Percentiles rank a stretch among this genome's conserved stretches.
Evolutionary conservation across 1,284 basidiomycete genomes (phyloP).

Genomic region (Acaromyces ingoldii): DNA sequence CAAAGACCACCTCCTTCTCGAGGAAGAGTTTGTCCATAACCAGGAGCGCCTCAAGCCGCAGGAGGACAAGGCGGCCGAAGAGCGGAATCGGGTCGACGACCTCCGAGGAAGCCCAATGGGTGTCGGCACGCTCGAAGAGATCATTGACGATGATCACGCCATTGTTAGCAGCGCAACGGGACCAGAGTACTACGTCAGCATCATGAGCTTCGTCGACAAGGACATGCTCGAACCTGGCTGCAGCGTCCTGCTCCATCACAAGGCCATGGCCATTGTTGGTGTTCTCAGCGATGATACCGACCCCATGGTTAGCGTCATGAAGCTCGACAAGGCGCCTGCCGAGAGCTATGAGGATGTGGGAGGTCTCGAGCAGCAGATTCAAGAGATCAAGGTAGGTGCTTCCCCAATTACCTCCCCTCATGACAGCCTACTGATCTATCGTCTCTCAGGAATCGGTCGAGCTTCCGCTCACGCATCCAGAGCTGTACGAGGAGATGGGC

Average conservation of each 20-base stretch:
- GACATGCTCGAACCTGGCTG: constrained; percentile 95
- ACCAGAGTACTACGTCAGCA: constrained; percentile 95
- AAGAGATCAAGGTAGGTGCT: constrained; percentile 78
- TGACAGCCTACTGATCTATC: background rate
- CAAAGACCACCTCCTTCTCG: constrained; percentile 94
- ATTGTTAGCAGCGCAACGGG: constrained; percentile 93
- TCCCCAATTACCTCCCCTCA: background rate
- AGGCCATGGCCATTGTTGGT: constrained; percentile 89
- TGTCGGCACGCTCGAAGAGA: constrained; percentile 95
- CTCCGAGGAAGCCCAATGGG: constrained; percentile 92
- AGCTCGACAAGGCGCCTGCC: constrained; percentile 87
- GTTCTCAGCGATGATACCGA: constrained; percentile 95
- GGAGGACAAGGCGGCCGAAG: constrained; percentile 94
- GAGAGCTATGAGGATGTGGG: constrained; percentile 99
- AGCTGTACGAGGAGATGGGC: constrained; percentile 99
- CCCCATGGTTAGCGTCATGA: constrained; percentile 97
- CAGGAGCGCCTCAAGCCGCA: constrained; percentile 65
- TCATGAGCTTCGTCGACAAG: constrained; percentile 99
- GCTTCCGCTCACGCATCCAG: constrained; percentile 93
- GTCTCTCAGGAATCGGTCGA: constrained; percentile 83
- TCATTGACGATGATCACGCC: constrained; percentile 99
- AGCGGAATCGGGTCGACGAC: constrained; percentile 89
- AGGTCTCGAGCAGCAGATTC: constrained; percentile 92
- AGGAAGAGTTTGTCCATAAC: constrained; percentile 96
- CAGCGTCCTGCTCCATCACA: constrained; percentile 91